Conservation (phyloP, 345 rosid genomes). For the Aethionema arabicum region DNA sequence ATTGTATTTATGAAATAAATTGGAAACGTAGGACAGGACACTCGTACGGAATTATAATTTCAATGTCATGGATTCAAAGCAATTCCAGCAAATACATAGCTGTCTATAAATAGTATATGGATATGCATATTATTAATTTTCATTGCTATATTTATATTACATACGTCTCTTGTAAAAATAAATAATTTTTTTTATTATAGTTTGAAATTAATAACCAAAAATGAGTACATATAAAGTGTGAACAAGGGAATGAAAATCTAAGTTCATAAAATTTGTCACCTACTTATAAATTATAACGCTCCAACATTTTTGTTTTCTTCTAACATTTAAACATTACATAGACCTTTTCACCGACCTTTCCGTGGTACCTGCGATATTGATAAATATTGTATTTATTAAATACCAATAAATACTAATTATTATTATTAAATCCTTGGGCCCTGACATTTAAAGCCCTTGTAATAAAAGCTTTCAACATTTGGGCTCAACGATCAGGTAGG, state of each 20-base stretch:
- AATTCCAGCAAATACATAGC: conserved; percentile 2
- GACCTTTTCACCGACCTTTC: conserved; percentile 31
- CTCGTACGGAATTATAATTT: conserved; percentile 8
- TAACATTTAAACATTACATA: conserved; percentile 27
- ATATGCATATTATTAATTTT: background rate
- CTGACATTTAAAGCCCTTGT: background rate
- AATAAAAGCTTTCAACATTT: background rate
- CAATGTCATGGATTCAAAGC: background rate
- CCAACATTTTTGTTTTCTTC: conserved; percentile 8
- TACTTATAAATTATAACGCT: conserved; percentile 12
- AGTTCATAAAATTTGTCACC: conserved; percentile 17
- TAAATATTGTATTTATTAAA: background rate
- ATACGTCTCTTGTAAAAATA: background rate
- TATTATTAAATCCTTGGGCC: background rate
- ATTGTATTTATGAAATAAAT: background rate
- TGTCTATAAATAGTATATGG: conserved; percentile 10
- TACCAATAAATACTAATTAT: too few relatives aligned
- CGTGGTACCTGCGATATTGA: conserved; percentile 8
- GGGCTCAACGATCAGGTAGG: background rate
- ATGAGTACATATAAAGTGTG: conserved; percentile 1
- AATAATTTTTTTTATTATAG: too few relatives aligned
- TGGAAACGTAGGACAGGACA: conserved; percentile 12
- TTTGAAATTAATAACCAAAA: too few relatives aligned
- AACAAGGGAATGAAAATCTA: conserved; percentile 4
- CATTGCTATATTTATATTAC: conserved; percentile 17